Conservation (phyloP, 2,329 filamentous ascomycete species). For the Xylaria sp. region DNA sequence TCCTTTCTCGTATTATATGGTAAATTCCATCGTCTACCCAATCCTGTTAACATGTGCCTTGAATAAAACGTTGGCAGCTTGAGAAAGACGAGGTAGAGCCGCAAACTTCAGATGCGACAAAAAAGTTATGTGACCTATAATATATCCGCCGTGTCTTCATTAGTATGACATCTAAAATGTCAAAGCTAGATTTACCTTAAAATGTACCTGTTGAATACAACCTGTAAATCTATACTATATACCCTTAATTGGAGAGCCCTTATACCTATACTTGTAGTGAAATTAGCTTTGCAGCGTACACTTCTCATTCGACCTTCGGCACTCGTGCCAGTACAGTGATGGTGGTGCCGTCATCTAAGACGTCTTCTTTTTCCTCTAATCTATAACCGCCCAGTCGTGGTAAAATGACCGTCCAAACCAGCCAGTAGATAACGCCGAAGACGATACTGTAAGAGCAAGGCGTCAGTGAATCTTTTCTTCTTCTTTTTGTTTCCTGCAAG, state of each 20-base stretch:
- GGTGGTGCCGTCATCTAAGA: constrained; percentile 73
- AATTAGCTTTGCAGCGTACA: not conserved
- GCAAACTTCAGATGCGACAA: no score
- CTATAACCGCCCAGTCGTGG: constrained; percentile 68
- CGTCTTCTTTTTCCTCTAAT: constrained; percentile 69
- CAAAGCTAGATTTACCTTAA: not conserved
- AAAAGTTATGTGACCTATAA: no score
- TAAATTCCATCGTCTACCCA: not conserved
- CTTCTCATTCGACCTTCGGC: constrained; percentile 37
- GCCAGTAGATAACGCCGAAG: constrained; percentile 74
- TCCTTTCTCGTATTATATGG: not conserved
- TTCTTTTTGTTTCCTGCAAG: not conserved
- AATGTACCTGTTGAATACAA: not conserved
- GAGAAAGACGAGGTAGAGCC: not conserved
- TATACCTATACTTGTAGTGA: not conserved
- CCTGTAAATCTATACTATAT: not conserved
- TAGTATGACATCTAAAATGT: not conserved
- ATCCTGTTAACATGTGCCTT: no score
- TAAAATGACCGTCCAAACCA: constrained; percentile 69
- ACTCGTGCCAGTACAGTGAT: constrained; percentile 66
- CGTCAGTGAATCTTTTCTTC: constrained; percentile 5
- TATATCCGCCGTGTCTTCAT: not conserved
- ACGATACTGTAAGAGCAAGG: constrained; percentile 57
- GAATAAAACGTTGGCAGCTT: not conserved
- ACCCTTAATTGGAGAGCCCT: not conserved